A percentile compares a stretch with the other conserved stretches of the same genome.
Conservation (phyloP, 805 yeast genomes). For the Barnettozyma wickerhamii region DNA sequence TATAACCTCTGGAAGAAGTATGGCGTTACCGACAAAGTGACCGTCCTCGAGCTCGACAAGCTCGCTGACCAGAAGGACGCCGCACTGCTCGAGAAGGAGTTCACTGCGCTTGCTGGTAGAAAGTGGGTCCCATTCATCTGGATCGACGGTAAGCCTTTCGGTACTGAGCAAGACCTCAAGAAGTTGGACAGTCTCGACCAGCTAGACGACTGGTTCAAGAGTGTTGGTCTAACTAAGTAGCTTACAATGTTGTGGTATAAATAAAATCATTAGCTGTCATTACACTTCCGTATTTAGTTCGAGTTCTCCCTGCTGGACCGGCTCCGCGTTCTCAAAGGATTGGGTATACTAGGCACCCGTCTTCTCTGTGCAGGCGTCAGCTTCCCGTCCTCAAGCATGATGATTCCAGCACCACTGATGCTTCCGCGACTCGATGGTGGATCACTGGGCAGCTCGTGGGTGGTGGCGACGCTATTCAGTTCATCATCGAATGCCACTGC, state of each 20-base stretch:
- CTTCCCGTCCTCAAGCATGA: background rate
- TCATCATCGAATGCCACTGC: slow-evolving; percentile 22
- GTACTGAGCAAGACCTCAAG: slow-evolving; percentile 49
- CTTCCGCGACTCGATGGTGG: background rate
- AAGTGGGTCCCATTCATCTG: slow-evolving; percentile 71
- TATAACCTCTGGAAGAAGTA: slow-evolving; percentile 49
- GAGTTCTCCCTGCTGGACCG: slow-evolving; percentile 24
- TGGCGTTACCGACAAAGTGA: slow-evolving; percentile 44
- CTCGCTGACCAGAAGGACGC: slow-evolving; percentile 45
- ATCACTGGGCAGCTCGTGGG: background rate
- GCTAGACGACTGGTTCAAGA: slow-evolving; percentile 21
- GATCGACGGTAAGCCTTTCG: slow-evolving; percentile 54
- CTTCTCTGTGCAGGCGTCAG: slow-evolving; percentile 25
- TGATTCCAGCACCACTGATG: background rate
- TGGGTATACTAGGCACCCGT: slow-evolving; percentile 23
- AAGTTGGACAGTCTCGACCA: slow-evolving; percentile 20
- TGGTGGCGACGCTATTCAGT: background rate
- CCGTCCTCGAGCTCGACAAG: slow-evolving; percentile 59
- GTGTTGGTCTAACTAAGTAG: slow-evolving; percentile 16
- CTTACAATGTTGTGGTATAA: background rate
- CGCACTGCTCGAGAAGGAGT: slow-evolving; percentile 45
- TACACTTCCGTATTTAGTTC: slow-evolving; percentile 1
- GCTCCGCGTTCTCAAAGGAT: slow-evolving; percentile 26
- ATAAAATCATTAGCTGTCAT: background rate
- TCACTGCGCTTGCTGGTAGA: slow-evolving; percentile 52